Conservation (phyloP, 2,329 filamentous ascomycete genomes). For the Trichoderma sp. region DNA sequence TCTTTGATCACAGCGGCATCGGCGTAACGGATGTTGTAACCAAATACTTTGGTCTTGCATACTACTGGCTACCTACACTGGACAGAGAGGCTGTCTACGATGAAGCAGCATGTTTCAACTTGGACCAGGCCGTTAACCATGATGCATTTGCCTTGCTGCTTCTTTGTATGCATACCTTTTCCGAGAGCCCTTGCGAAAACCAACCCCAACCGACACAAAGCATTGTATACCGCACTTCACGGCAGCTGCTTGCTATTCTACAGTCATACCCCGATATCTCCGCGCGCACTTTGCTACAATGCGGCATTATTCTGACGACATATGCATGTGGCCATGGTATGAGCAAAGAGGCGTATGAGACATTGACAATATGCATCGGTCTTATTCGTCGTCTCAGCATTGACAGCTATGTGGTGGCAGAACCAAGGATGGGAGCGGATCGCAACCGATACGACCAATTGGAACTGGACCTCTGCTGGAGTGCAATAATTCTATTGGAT, state of each 20-base stretch:
- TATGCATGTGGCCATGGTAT: conserved; percentile 4
- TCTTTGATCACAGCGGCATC: neutral
- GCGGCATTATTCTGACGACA: neutral
- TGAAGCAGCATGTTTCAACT: neutral
- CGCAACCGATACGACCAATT: neutral
- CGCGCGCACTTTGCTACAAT: neutral
- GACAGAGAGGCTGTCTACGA: neutral
- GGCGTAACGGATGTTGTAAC: neutral
- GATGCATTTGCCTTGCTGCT: neutral
- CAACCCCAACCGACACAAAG: neutral
- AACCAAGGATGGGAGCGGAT: too few species aligned
- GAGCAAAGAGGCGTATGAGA: neutral
- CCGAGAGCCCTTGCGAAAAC: neutral
- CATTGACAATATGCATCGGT: neutral
- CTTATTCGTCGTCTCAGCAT: conserved; percentile 4
- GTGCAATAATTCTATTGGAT: neutral
- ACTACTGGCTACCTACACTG: neutral
- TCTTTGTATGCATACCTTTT: conserved; percentile 3
- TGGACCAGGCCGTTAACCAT: neutral
- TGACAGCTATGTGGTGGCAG: neutral
- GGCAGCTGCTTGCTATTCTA: neutral
- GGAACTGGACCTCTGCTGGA: neutral
- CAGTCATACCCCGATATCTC: neutral
- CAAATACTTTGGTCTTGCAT: neutral
- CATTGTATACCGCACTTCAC: neutral